Evolutionary conservation across 1,284 basidiomycete genomes (phyloP), one percentile per base, ranked within the genome.

Genomic region (Hymenochaete sp.): DNA sequence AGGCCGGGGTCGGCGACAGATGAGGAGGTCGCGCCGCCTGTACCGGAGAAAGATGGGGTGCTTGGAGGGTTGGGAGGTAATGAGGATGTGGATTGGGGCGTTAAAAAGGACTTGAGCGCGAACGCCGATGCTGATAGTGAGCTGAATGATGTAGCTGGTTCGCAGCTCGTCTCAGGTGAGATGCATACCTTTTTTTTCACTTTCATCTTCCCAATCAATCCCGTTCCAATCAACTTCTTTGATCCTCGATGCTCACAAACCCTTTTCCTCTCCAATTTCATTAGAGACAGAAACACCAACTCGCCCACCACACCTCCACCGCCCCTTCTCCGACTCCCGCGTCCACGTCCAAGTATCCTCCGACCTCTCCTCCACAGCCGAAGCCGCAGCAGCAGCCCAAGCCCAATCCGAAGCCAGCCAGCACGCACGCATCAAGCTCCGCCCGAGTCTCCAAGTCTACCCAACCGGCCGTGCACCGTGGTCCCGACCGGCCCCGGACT

Each of bases 401-500:
- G n/a, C n/a, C n/a, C n/a, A 25, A 40, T 40, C 22, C 38, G 16
- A 14, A 40, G 10, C 16, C 4, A 2, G 19, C 38, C 8, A 19
- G 7, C 44, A 29, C n/a, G 27, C 25, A 24, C 14, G 29, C 2
- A 14, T 31, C 9, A 29, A 41, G 14, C 13, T 24, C 6, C 48
- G 44, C 10, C 47, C 44, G 26, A 45, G 36, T 24, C 18, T 46
- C 11, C 38, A 31, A 14, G 28, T 41, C 42, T 42, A 40, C 16
- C 40, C 40, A 11, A n/a, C n/a, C n/a, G n/a, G n/a, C n/a, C n/a
- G n/a, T 32, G 13, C 38, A 35, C 8, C 39, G 29, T 39, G 38
- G 38, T 38, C 25, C 7, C 45, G 48, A 3, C 44, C 48, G 3
- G 40, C 44, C 19, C 48, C 48, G 2, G 48, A 50, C 39, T 50